phyloP scores from a whole-genome alignment of 805 yeast species.

The Suhomyces xylopsoci region DNA sequence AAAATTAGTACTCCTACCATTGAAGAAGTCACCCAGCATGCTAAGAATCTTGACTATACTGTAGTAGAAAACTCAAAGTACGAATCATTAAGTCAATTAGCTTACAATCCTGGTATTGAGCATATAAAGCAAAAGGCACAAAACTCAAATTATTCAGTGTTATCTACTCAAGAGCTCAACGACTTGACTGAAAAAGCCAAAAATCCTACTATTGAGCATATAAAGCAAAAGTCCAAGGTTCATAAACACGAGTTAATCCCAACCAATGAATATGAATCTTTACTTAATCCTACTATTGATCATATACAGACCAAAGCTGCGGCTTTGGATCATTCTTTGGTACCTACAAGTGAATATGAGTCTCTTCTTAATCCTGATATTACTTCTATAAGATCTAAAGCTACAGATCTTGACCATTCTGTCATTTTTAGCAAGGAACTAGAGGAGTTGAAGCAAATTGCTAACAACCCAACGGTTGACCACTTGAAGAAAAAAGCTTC shows the following conservation, averaged over 20 bases:
- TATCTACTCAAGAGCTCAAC: constrained; percentile 4
- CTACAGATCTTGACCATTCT: neutral
- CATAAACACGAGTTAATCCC: constrained; percentile 12
- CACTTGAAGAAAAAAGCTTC: constrained; percentile 8
- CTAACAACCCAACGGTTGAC: constrained; percentile 6
- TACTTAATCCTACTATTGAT: constrained; percentile 12
- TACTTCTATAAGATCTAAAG: neutral
- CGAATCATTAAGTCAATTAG: constrained; percentile 9
- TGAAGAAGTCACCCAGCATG: constrained; percentile 13
- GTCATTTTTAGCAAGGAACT: too few species aligned
- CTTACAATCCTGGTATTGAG: constrained; percentile 7
- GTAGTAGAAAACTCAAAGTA: constrained; percentile 16
- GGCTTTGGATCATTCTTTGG: neutral
- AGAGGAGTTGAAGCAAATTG: too few species aligned
- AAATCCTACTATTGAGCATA: constrained; percentile 14
- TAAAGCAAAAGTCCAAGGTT: constrained; percentile 5
- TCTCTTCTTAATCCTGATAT: neutral
- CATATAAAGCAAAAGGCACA: constrained; percentile 7
- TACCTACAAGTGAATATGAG: neutral
- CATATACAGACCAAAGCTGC: constrained; percentile 3
- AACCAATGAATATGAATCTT: constrained; percentile 14
- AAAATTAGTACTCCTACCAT: constrained; percentile 13
- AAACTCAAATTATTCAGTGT: neutral
- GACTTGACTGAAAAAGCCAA: constrained; percentile 6
- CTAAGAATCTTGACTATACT: constrained; percentile 11